phyloP scores from a whole-genome alignment of 305 asterid species.

The Plantago rigida region DNA sequence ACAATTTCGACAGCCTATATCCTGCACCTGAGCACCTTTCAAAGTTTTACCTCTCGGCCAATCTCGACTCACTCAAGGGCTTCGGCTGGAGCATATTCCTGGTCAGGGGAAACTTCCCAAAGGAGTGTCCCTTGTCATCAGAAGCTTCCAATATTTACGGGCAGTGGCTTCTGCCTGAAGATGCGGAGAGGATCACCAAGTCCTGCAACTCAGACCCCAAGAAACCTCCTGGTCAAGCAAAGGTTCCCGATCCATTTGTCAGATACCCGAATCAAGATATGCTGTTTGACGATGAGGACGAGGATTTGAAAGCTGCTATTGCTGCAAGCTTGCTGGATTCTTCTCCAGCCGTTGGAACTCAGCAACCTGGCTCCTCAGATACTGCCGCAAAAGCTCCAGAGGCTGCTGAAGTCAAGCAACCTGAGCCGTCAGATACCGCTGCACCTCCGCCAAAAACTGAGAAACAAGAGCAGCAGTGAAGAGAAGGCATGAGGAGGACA shows the following conservation, averaged over 20 bases:
- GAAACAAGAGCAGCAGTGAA: constrained; percentile 7
- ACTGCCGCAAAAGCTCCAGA: constrained; percentile 27
- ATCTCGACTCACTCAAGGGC: constrained; percentile 70
- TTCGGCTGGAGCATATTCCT: constrained; percentile 95
- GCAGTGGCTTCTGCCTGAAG: constrained; percentile 87
- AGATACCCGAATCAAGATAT: constrained; percentile 29
- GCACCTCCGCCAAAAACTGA: constrained; percentile 24
- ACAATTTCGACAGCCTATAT: constrained; percentile 86
- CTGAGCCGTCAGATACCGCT: background rate
- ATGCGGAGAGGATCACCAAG: constrained; percentile 46
- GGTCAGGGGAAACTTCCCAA: constrained; percentile 76
- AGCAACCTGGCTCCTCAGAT: constrained; percentile 29
- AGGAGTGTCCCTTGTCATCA: constrained; percentile 65
- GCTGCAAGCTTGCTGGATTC: constrained; percentile 84
- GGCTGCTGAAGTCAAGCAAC: background rate
- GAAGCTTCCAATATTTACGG: constrained; percentile 78
- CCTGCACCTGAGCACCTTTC: constrained; percentile 96
- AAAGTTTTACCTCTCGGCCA: constrained; percentile 88
- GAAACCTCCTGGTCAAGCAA: constrained; percentile 26
- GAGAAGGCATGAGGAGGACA: constrained; percentile 4
- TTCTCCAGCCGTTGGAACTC: constrained; percentile 26
- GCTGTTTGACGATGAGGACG: constrained; percentile 52
- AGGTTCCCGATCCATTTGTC: constrained; percentile 23
- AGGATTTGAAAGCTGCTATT: constrained; percentile 86
- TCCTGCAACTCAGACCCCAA: constrained; percentile 42